Conservation (phyloP, 306 rosid genomes). For the Fragaria vesca region DNA sequence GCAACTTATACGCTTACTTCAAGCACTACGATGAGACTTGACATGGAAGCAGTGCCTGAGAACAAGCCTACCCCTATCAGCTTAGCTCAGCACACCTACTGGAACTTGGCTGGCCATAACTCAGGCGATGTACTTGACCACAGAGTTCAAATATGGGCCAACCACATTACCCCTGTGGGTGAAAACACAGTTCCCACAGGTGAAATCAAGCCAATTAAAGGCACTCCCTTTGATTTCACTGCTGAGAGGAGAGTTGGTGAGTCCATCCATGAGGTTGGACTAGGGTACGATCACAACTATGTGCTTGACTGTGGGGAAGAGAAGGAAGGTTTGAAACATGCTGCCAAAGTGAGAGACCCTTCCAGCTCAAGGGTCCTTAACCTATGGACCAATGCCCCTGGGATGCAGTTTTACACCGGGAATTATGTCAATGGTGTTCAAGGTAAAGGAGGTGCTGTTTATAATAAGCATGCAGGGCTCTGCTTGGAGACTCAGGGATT, state of each 20-base stretch:
- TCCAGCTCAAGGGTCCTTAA: constrained; percentile 78
- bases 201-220: constrained; percentile 71
- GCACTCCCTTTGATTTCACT: constrained; percentile 81
- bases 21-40: constrained; percentile 74
- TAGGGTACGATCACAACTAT: constrained; percentile 87
- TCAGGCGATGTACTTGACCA: constrained; percentile 73
- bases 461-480: constrained; percentile 77
- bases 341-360: constrained; percentile 81
- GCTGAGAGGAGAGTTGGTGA: constrained; percentile 64
- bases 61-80: constrained; percentile 76
- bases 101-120: constrained; percentile 91
- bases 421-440: constrained; percentile 65
- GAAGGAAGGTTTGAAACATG: constrained; percentile 65
- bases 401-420: constrained; percentile 92
- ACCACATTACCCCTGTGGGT: constrained; percentile 74
- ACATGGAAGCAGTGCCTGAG: constrained; percentile 88
- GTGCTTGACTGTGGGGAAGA: constrained; percentile 77
- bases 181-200: constrained; percentile 69
- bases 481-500: constrained; percentile 97
- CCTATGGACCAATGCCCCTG: constrained; percentile 81
- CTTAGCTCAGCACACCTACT: constrained; percentile 90
- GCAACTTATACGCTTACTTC: constrained; percentile 83
- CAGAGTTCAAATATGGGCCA: constrained; percentile 64
- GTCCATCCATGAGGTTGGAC: constrained; percentile 62
- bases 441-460: constrained; percentile 74